Evolutionary conservation across 2,329 filamentous ascomycete species (phyloP).

Genomic region (Botrytis fragariae): DNA sequence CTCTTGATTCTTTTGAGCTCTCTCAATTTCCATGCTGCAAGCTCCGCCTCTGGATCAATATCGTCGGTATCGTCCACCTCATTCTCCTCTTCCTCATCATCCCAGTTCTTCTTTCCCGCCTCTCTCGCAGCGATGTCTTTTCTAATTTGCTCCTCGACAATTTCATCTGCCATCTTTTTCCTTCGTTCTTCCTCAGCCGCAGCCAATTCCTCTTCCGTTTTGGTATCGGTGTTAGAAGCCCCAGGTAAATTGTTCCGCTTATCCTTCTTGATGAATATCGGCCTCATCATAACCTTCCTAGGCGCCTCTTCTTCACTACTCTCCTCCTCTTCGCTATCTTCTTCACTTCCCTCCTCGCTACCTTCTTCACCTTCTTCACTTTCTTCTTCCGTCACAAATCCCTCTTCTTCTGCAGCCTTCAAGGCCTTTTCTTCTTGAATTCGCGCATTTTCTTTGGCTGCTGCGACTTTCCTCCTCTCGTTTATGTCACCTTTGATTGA

Average conservation of each 20-base stretch:
- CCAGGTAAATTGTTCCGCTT: constrained; percentile 43
- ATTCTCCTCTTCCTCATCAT: constrained; percentile 64
- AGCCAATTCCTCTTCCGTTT: constrained; percentile 44
- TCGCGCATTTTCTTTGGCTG: constrained; percentile 48
- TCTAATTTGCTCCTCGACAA: constrained; percentile 86
- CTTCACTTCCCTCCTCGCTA: constrained; percentile 38
- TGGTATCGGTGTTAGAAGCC: constrained; percentile 33
- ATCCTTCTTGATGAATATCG: constrained; percentile 62
- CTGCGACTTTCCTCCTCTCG: constrained; percentile 46
- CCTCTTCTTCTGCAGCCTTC: constrained; percentile 52
- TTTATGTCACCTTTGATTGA: constrained; percentile 53
- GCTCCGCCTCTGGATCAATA: constrained; percentile 81
- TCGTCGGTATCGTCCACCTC: constrained; percentile 89
- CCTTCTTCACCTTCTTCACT: constrained; percentile 42
- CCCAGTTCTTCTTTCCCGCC: constrained; percentile 81
- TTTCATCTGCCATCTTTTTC: constrained; percentile 69
- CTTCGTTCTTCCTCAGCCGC: constrained; percentile 61
- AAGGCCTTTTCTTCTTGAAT: constrained; percentile 46
- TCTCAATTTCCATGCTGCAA: constrained; percentile 88
- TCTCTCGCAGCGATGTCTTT: constrained; percentile 74
- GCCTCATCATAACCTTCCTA: constrained; percentile 56
- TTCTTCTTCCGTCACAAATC: constrained; percentile 55
- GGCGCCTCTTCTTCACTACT: constrained; percentile 59
- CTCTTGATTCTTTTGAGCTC: constrained; percentile 87
- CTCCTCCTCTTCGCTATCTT: constrained; percentile 36